Percentiles rank a stretch among this genome's conserved stretches.
These are phyloP conservation scores for Picochlorum sp. DNA, from an alignment of 139 green algal species.

Conservation along the genomic window DNA sequence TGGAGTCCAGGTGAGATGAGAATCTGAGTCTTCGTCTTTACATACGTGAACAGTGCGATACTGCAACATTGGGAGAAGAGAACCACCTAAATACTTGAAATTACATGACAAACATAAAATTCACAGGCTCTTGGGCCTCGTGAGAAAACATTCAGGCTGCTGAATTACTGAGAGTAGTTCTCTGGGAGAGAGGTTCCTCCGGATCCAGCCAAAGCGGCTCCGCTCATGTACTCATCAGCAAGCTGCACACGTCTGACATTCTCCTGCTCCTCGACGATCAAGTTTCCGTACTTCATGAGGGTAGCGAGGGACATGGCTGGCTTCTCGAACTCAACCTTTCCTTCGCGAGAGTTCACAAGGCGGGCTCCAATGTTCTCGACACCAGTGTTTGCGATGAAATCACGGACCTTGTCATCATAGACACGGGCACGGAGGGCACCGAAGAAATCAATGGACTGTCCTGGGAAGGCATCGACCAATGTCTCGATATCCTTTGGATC, in stretches of 20 bases:
- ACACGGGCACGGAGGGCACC: slow-evolving; percentile 85
- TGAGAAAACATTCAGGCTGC: neutral
- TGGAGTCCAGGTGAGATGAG: too few species aligned
- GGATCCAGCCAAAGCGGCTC: slow-evolving; percentile 73
- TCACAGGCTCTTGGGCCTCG: neutral
- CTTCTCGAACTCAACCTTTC: slow-evolving; percentile 75
- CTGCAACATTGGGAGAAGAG: too few species aligned
- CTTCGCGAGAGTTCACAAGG: slow-evolving; percentile 84
- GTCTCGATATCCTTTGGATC: slow-evolving; percentile 55
- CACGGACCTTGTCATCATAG: slow-evolving; percentile 87
- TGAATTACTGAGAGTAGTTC: slow-evolving; percentile 25
- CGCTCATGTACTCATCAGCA: slow-evolving; percentile 84
- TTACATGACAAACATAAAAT: neutral
- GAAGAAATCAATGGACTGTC: slow-evolving; percentile 99
- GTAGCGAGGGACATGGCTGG: slow-evolving; percentile 75
- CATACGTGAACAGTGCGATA: too few species aligned
- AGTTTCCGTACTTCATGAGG: slow-evolving; percentile 82
- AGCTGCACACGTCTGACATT: slow-evolving; percentile 99
- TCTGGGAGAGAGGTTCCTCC: slow-evolving; percentile 65
- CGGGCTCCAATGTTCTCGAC: slow-evolving; percentile 80
- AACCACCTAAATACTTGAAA: too few species aligned
- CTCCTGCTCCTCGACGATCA: slow-evolving; percentile 93
- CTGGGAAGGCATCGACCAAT: slow-evolving; percentile 94
- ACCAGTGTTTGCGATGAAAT: slow-evolving; percentile 72
- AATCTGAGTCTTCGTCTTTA: too few species aligned